phyloP scores from a whole-genome alignment of 352 stramenopile genomes.

The Phytophthora ohioensis region DNA sequence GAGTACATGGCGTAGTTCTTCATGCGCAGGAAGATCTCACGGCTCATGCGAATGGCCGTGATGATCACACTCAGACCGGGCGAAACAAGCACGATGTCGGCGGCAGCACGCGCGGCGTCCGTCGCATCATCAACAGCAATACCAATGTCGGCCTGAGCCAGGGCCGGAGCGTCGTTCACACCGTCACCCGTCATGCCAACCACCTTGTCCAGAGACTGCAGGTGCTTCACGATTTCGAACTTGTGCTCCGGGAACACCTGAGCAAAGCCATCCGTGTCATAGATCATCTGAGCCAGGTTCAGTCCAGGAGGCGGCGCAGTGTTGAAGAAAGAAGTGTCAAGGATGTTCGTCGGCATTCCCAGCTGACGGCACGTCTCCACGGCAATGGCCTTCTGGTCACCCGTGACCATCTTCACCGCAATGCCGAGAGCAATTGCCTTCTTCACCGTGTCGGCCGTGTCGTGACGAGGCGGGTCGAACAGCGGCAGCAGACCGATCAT shows the following conservation, averaged over 20 bases:
- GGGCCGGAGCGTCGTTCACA: constrained; percentile 93
- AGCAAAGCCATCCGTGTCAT: constrained; percentile 94
- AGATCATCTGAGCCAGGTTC: constrained; percentile 87
- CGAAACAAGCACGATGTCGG: constrained; percentile 91
- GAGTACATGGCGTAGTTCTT: constrained; percentile 94
- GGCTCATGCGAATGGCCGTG: constrained; percentile 87
- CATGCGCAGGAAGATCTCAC: constrained; percentile 92
- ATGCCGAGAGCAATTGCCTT: constrained; percentile 92
- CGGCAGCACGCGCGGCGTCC: constrained; percentile 89
- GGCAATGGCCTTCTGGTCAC: constrained; percentile 94
- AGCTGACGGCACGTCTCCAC: constrained; percentile 92
- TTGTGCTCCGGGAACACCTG: constrained; percentile 95
- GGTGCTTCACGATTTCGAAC: constrained; percentile 91
- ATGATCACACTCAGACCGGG: constrained; percentile 91
- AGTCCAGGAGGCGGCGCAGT: constrained; percentile 65
- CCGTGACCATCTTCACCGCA: constrained; percentile 96
- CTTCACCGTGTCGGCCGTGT: constrained; percentile 94
- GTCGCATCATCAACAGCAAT: constrained; percentile 93
- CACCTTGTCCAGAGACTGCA: constrained; percentile 89
- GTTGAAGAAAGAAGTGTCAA: constrained; percentile 86
- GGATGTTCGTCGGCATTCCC: constrained; percentile 90
- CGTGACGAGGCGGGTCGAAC: constrained; percentile 94
- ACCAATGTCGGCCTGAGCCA: constrained; percentile 92
- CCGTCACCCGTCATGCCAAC: constrained; percentile 90
- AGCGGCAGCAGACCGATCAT: constrained; percentile 94